Evolutionary conservation across 1,284 basidiomycete genomes (phyloP).

Genomic region (Blastosporella zonata): DNA sequence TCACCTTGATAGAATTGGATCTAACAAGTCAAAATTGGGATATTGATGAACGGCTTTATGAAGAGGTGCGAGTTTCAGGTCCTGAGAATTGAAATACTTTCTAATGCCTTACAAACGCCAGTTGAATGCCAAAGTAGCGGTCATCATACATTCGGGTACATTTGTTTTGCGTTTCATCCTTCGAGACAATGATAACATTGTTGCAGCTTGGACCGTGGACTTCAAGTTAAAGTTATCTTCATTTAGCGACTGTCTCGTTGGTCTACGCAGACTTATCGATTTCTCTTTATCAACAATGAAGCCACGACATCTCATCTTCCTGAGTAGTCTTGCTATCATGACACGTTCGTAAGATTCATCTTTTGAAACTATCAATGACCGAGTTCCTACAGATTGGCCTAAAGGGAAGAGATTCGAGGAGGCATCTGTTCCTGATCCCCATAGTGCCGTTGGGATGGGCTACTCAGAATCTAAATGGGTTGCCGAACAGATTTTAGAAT

Average conservation of each 20-base stretch:
- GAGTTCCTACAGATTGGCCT: not conserved
- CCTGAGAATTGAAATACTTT: not conserved
- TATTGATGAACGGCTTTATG: not conserved
- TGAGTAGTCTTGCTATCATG: slow-evolving; percentile 3
- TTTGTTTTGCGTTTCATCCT: not conserved
- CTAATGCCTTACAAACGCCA: not conserved
- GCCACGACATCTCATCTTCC: slow-evolving; percentile 2
- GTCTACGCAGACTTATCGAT: slow-evolving; percentile 4
- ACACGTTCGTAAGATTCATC: not conserved
- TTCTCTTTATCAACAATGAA: not conserved
- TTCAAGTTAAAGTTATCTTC: slow-evolving; percentile 8
- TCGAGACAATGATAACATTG: too few species aligned
- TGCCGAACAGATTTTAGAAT: slow-evolving; percentile 34
- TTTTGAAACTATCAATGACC: not conserved
- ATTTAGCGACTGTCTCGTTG: not conserved
- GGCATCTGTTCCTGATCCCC: not conserved
- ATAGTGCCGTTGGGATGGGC: slow-evolving; percentile 29
- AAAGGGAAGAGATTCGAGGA: not conserved
- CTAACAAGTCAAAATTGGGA: not conserved
- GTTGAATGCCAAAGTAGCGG: not conserved
- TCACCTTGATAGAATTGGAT: slow-evolving; percentile 3
- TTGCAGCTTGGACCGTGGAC: slow-evolving; percentile 10
- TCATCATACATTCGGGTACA: slow-evolving; percentile 7
- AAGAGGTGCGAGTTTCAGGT: not conserved
- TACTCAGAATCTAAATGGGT: slow-evolving; percentile 47